Base-by-base conservation (phyloP, 2,329 filamentous ascomycete species). In the Stagonosporopsis chrysanthemi region DNA sequence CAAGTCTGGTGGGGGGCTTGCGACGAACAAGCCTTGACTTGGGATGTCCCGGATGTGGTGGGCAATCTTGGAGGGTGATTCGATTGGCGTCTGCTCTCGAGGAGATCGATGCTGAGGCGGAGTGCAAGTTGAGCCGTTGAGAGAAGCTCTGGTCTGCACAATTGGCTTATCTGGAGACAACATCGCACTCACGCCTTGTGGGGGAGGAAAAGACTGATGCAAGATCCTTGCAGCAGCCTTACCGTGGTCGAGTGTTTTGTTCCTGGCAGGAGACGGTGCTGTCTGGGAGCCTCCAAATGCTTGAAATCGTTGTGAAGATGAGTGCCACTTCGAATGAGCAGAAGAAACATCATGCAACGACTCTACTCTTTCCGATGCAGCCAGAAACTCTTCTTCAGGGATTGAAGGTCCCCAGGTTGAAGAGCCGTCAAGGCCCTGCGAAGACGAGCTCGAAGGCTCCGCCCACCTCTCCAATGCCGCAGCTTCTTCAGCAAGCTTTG, bases 41-140 rank as follows among this genome's bases (percentile, higher is more conserved):
- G 73, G 69, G 17, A 78, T 56, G 19, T 70, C 40, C 1, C 70
- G 64, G 24, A 77, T 67, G 31, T 72, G 58, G 29, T 72, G 55
- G 3, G 63, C 23, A 15, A 67, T 33, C 29, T 64, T 64, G 2
- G 48, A 57, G 0, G 69, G 66, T 23, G 66, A 68, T 0, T 64
- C 38, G n/a, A 29, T 41, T 0, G 52, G 46, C 14, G 29, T 38
- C 11, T 22, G 22, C 2, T 26, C 59, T 23, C 45, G 22, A 5
- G 46, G 28, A 26, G 46, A 39, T 6, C 42, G 44, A 9, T 44
- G 36, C 4, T 45, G 43, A 17, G 7, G n/a, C 29, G 8, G 33
- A 41, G 28, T 15, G 6, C 41, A 41, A 19, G 24, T 41, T 3
- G 14, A 8, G 15, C 45, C 19, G 12, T 50, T 48, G 4, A 45